Evolutionary conservation across 805 yeast genomes (phyloP).

Genomic region (Ogataea nitratoaversa): DNA sequence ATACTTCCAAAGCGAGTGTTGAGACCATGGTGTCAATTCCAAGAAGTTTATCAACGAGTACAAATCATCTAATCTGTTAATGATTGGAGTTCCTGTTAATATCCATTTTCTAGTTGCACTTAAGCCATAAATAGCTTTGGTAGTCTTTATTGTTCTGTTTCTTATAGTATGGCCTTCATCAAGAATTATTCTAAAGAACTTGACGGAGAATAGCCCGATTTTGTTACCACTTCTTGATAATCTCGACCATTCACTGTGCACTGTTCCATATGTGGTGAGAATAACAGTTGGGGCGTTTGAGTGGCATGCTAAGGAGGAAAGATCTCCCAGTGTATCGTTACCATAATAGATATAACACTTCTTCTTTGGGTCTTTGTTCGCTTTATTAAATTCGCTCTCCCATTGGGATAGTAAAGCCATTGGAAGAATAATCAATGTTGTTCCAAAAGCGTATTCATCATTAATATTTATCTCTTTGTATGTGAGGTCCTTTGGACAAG

Average conservation of each 20-base stretch:
- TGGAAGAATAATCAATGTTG: conserved; percentile 82
- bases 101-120: conserved; percentile 71
- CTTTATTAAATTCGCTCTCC: conserved; percentile 72
- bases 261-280: conserved; percentile 84
- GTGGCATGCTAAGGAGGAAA: conserved; percentile 41
- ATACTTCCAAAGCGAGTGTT: conserved; percentile 80
- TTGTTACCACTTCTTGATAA: conserved; percentile 29
- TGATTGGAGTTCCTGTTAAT: conserved; percentile 90
- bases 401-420: conserved; percentile 91
- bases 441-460: conserved; percentile 54
- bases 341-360: conserved; percentile 73
- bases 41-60: conserved; percentile 73
- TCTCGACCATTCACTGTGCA: conserved; percentile 68
- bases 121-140: conserved; percentile 72
- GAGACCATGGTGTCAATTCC: conserved; percentile 85
- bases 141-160: conserved; percentile 71
- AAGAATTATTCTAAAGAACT: conserved; percentile 63
- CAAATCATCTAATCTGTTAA: conserved; percentile 82
- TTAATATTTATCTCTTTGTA: conserved; percentile 7
- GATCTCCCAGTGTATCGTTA: conserved; percentile 46
- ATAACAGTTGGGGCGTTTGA: conserved; percentile 60
- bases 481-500: conserved; percentile 51
- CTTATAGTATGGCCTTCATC: conserved; percentile 92
- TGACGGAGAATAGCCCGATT: conserved; percentile 64
- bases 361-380: conserved; percentile 41